These are phyloP conservation scores for Pichia sporocuriosa DNA, from an alignment of 805 yeast genomes.

Conservation along the genomic window DNA sequence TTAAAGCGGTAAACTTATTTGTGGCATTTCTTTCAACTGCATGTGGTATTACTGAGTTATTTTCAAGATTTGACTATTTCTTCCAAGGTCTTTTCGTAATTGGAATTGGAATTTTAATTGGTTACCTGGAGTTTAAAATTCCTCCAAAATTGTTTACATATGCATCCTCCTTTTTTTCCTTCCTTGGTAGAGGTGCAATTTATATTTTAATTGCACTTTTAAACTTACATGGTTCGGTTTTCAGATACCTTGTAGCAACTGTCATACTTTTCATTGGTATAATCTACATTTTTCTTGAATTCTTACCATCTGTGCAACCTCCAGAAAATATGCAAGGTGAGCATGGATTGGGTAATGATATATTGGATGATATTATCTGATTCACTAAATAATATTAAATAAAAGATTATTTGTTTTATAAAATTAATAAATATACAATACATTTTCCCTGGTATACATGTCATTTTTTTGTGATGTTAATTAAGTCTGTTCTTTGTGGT, in stretches of 20 bases:
- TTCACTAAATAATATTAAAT: too few species aligned
- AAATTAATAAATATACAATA: too few species aligned
- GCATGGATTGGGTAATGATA: conserved; percentile 31
- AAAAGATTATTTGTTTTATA: background rate
- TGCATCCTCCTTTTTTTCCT: conserved; percentile 62
- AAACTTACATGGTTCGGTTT: conserved; percentile 40
- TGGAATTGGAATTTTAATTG: conserved; percentile 47
- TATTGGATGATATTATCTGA: conserved; percentile 29
- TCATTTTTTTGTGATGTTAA: too few species aligned
- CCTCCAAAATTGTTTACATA: conserved; percentile 59
- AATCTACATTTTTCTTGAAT: conserved; percentile 55
- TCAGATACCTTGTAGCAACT: conserved; percentile 53
- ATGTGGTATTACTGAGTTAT: conserved; percentile 44
- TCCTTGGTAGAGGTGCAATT: conserved; percentile 67
- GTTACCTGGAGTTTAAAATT: conserved; percentile 38
- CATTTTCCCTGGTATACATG: too few species aligned
- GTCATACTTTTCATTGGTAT: conserved; percentile 56
- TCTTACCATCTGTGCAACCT: conserved; percentile 65
- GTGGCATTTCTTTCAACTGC: conserved; percentile 48
- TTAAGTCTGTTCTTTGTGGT: too few species aligned
- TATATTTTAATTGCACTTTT: conserved; percentile 46
- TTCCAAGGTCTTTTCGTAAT: conserved; percentile 54
- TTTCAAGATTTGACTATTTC: conserved; percentile 37
- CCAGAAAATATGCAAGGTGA: conserved; percentile 75
- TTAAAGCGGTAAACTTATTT: conserved; percentile 45